These are phyloP conservation scores for Globisporangium middletonii DNA, from an alignment of 352 stramenopile genomes.

Conservation along the genomic window DNA sequence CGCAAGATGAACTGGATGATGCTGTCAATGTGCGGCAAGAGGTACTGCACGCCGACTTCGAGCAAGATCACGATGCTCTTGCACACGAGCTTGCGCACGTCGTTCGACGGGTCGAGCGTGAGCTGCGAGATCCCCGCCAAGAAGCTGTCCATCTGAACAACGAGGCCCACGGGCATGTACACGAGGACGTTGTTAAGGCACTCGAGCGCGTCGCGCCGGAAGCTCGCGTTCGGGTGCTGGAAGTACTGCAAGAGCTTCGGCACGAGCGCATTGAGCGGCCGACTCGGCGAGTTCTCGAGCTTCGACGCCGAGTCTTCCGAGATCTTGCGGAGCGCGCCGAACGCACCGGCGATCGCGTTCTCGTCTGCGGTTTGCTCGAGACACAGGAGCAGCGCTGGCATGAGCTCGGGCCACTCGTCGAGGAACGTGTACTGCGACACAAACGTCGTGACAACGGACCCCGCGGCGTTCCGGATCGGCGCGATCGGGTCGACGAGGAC, in stretches of 20 bases:
- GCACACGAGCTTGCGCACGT: conserved; percentile 85
- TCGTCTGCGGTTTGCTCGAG: conserved; percentile 59
- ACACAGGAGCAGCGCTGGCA: conserved; percentile 55
- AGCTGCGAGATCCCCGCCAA: conserved; percentile 85
- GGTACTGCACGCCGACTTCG: conserved; percentile 84
- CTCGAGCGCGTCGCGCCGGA: conserved; percentile 82
- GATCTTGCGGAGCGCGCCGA: conserved; percentile 85
- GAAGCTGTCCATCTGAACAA: conserved; percentile 89
- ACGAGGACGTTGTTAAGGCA: conserved; percentile 89
- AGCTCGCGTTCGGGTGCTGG: conserved; percentile 65
- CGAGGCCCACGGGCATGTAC: conserved; percentile 83
- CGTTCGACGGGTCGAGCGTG: conserved; percentile 73
- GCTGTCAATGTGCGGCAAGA: conserved; percentile 84
- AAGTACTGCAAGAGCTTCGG: conserved; percentile 89
- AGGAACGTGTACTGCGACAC: conserved; percentile 85
- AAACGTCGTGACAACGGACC: conserved; percentile 80
- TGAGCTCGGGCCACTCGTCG: conserved; percentile 86
- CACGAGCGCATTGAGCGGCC: conserved; percentile 82
- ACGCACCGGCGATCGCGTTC: conserved; percentile 71
- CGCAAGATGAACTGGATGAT: conserved; percentile 92
- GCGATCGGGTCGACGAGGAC: conserved; percentile 56
- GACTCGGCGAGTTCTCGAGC: conserved; percentile 83
- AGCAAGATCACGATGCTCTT: conserved; percentile 90
- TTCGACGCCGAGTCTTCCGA: conserved; percentile 88
- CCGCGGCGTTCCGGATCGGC: conserved; percentile 73